Base-by-base conservation (phyloP, 2,329 filamentous ascomycete genomes). In the Cytospora paraplurivora region DNA sequence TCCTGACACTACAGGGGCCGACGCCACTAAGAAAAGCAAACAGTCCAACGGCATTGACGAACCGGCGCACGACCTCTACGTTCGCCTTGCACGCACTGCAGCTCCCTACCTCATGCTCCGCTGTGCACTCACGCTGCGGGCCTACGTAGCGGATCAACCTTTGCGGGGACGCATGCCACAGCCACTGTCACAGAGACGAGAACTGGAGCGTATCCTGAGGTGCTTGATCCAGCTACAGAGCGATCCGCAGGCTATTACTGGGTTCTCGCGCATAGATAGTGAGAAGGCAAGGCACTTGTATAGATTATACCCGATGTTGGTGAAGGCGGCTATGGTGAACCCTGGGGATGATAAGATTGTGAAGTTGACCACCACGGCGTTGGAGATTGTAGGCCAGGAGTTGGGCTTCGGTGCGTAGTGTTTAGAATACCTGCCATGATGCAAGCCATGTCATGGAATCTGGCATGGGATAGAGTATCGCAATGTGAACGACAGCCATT, bases 141-240 rank as follows among this genome's bases (percentile, higher is more conserved):
- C 88, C 0, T 98, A 96, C 72, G 88, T 96, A 53, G 91, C 93
- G 4, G 95, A 99, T 74, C 94, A 97, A 72, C 93, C 94, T 0
- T 80, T 99, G 21, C 84, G 95, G 15, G 93, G 95, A 0, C 85
- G 88, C 56, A 95, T 96, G 87, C 95, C 95, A 5, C 91, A 95
- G 73, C 94, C 94, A 0, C 80, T 92, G 6, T 88, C 87, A 10
- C 91, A 97, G 71, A 85, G 91, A 51, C 88, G 85, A 66, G 95
- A 97, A 72, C 78, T 99, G 12, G 73, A 90, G 5, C 89, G 91
- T 71, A 82, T 93, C 32, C 79, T 98, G 19, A 77, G 79, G 56
- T 80, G 85, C 53, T 79, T 97, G 38, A 84, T 90, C 1, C 80
- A 81, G 19, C 78, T 98, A 64, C 80, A 82, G 61, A 90, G 89